Percentiles rank a stretch among this genome's conserved stretches.
These are phyloP conservation scores for Candida taoyuanica DNA, from an alignment of 805 yeast genomes.

Conservation along the genomic window DNA sequence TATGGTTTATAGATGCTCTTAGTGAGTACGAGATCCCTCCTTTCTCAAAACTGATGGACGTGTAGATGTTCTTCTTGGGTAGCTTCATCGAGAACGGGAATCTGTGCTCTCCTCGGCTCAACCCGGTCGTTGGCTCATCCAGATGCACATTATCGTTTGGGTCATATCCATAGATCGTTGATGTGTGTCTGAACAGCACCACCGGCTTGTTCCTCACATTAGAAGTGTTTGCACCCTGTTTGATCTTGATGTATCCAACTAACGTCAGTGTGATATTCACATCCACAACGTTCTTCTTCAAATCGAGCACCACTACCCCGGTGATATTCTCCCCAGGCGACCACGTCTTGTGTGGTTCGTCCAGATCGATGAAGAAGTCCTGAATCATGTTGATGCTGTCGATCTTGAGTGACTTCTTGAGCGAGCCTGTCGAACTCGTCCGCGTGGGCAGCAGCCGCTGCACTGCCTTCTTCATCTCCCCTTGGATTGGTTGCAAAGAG, in stretches of 20 bases:
- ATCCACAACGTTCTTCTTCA: constrained; percentile 52
- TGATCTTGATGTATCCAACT: constrained; percentile 52
- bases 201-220: constrained; percentile 49
- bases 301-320: constrained; percentile 56
- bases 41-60: constrained; percentile 76
- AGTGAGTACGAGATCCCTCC: constrained; percentile 74
- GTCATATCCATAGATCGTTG: constrained; percentile 50
- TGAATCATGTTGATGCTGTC: constrained; percentile 36
- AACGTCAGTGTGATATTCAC: constrained; percentile 50
- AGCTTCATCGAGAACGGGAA: constrained; percentile 81
- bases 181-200: constrained; percentile 52
- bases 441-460: constrained; percentile 25
- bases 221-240: constrained; percentile 44
- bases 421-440: constrained; percentile 14
- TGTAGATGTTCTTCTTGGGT: constrained; percentile 68
- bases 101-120: constrained; percentile 79
- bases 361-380: constrained; percentile 67
- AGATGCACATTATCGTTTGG: constrained; percentile 14
- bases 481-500: no score
- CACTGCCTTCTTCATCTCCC: constrained; percentile 28
- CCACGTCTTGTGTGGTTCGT: constrained; percentile 72
- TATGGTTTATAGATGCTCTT: constrained; percentile 38
- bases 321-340: constrained; percentile 73
- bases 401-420: constrained; percentile 23
- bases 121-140: constrained; percentile 33